Conservation (phyloP, 768 basidiomycete species). For the Clavulina sp. region DNA sequence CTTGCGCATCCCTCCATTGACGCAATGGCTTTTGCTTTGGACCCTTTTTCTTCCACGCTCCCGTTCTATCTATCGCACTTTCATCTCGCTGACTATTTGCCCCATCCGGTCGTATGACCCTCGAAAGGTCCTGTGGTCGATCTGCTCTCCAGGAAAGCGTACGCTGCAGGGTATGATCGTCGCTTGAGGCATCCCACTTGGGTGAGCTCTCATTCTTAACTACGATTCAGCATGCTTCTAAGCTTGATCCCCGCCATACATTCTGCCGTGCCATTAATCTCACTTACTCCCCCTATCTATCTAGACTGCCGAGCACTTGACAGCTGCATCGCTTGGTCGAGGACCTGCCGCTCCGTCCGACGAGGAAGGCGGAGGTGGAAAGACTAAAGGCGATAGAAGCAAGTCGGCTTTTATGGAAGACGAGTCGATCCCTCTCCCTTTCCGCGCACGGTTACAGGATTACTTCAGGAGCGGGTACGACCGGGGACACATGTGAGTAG, state of each 20-base stretch:
- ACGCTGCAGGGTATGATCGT: constrained; percentile 81
- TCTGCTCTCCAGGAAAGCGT: constrained; percentile 59
- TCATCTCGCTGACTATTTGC: too few relatives aligned
- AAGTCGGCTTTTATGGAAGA: constrained; percentile 78
- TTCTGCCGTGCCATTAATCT: neutral
- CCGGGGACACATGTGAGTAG: constrained; percentile 81
- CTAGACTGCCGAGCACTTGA: constrained; percentile 92
- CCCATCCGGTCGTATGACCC: too few relatives aligned
- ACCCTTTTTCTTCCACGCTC: too few relatives aligned
- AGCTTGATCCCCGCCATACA: neutral
- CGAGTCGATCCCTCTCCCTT: constrained; percentile 48
- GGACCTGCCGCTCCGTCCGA: constrained; percentile 22
- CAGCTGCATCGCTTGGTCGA: constrained; percentile 49
- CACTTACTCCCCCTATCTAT: neutral
- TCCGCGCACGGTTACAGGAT: constrained; percentile 72
- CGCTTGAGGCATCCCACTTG: constrained; percentile 82
- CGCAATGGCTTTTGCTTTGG: too few relatives aligned
- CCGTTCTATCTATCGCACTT: too few relatives aligned
- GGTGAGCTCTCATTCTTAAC: constrained; percentile 35
- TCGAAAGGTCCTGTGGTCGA: constrained; percentile 73
- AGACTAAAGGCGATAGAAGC: constrained; percentile 43
- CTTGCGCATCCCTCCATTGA: too few relatives aligned
- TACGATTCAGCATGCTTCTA: neutral
- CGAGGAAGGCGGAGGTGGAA: constrained; percentile 18
- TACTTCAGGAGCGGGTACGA: constrained; percentile 92